Conservation (phyloP, 2,329 filamentous ascomycete genomes). For the Talaromyces sp. region DNA sequence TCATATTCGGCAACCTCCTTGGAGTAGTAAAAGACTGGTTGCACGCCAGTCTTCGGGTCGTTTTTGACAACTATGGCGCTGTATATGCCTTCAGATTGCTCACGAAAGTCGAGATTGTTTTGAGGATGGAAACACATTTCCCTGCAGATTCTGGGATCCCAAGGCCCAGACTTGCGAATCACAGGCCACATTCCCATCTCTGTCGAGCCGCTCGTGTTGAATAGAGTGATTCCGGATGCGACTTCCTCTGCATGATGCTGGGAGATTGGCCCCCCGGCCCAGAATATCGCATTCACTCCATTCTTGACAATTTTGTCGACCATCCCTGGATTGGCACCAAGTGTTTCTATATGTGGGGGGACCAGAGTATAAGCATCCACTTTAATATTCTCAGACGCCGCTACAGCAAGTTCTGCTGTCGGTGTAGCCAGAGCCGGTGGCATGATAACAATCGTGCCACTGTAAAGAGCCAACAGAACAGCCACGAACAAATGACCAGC, state of each 20-base stretch:
- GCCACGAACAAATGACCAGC: constrained; percentile 11
- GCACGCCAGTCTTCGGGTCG: background rate
- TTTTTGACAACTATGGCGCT: constrained; percentile 10
- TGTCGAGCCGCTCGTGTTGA: constrained; percentile 7
- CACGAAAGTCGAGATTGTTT: constrained; percentile 3
- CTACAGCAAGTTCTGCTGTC: constrained; percentile 7
- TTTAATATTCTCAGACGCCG: constrained; percentile 14
- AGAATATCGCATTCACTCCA: background rate
- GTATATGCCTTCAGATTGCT: background rate
- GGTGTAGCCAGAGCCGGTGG: constrained; percentile 13
- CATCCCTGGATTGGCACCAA: constrained; percentile 15
- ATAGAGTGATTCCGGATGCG: background rate
- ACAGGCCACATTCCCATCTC: constrained; percentile 10
- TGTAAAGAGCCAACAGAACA: constrained; percentile 14
- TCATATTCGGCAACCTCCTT: constrained; percentile 7
- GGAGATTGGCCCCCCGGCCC: constrained; percentile 1
- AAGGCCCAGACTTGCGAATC: constrained; percentile 9
- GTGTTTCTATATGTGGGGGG: constrained; percentile 18
- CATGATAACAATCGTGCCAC: constrained; percentile 15
- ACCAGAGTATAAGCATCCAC: constrained; percentile 13
- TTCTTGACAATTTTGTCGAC: constrained; percentile 13
- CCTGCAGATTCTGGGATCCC: constrained; percentile 1
- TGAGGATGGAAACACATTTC: constrained; percentile 11
- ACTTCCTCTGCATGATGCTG: background rate
- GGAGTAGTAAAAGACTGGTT: constrained; percentile 10